Percentiles rank a stretch among this genome's conserved stretches.
Conservation (phyloP, 805 yeast species). For the Wickerhamiella kurtzmanii region DNA sequence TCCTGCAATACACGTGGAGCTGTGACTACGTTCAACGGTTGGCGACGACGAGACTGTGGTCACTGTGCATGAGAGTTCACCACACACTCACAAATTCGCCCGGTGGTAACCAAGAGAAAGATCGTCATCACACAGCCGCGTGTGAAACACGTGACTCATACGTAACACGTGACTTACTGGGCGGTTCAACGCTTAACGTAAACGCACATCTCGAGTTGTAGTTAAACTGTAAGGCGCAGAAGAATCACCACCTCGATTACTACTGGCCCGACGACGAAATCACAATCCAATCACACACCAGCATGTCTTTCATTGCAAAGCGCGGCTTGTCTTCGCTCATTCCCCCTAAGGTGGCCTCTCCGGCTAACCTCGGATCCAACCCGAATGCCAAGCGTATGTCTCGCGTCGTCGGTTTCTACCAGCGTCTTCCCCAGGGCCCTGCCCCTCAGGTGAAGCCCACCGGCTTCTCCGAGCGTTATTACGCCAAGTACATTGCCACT, state of each 20-base stretch:
- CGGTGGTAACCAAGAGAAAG: too few species aligned
- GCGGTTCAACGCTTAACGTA: too few species aligned
- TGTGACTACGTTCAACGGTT: too few species aligned
- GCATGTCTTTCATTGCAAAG: conserved; percentile 76
- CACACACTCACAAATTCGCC: too few species aligned
- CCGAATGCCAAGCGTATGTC: conserved; percentile 96
- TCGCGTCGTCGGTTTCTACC: conserved; percentile 89
- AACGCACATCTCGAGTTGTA: too few species aligned
- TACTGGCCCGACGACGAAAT: neutral
- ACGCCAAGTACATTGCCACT: conserved; percentile 48
- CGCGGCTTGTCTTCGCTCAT: conserved; percentile 90
- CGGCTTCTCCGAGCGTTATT: conserved; percentile 38
- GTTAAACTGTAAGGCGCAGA: too few species aligned
- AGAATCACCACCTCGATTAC: neutral
- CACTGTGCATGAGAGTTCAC: too few species aligned
- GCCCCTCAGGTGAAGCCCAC: conserved; percentile 61
- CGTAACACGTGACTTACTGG: too few species aligned
- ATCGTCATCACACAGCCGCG: too few species aligned
- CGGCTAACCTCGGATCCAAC: conserved; percentile 83
- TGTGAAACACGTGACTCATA: too few species aligned
- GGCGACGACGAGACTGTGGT: too few species aligned
- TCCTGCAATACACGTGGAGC: too few species aligned
- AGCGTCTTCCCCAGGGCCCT: conserved; percentile 86
- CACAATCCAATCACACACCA: conserved; percentile 1
- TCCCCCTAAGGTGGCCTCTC: conserved; percentile 98